Evolutionary conservation across 2,329 filamentous ascomycete species (phyloP), one percentile per base, ranked within the genome.

Genomic region (Ophiostoma sp.): DNA sequence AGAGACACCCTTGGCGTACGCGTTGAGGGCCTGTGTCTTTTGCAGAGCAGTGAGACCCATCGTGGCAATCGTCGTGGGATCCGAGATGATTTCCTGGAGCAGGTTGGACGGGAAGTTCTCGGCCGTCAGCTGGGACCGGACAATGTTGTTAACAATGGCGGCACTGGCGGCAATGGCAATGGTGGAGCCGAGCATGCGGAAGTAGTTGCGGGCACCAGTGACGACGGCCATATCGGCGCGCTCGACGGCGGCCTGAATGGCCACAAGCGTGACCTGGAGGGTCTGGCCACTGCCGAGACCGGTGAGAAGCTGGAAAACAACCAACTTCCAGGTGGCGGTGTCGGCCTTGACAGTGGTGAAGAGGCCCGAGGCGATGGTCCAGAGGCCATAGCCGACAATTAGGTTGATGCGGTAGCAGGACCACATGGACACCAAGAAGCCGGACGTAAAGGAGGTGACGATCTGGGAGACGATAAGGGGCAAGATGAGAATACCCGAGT

Each of bases 241-340:
- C 6, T 77, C 77, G 0, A 77, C 79, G 69, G 82, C 80, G 28
- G 82, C 82, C 50, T 82, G 80, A 69, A 82, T 76, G 0, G 78
- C 82, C 1, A 83, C 78, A 17, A 82, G 75, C n/a, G 80, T 81
- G 11, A 81, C 81, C 70, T 83, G 82, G 61, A 83, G 76, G 0
- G 79, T 80, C 33, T 78, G 75, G 1, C 82, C 82, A 3, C 80
- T 77, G 8, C 81, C 81, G 1, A 78, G 74, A 6, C 82, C 82
- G 11, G 81, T 77, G 9, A 83, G 73, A 4, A 81, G 75, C 22
- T 81, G 78, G 19, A 78, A 78, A 19, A 76, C 76, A 11, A 80
- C 77, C 25, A 83, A 76, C 22, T 55, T 55, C n/a, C 50, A 22
- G 50, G 50, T 55, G 3, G 50, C 19, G 50, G 50, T 55, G 50